Conservation (phyloP, 192 early-diverging fungal genomes). For the Linnemannia exigua region DNA sequence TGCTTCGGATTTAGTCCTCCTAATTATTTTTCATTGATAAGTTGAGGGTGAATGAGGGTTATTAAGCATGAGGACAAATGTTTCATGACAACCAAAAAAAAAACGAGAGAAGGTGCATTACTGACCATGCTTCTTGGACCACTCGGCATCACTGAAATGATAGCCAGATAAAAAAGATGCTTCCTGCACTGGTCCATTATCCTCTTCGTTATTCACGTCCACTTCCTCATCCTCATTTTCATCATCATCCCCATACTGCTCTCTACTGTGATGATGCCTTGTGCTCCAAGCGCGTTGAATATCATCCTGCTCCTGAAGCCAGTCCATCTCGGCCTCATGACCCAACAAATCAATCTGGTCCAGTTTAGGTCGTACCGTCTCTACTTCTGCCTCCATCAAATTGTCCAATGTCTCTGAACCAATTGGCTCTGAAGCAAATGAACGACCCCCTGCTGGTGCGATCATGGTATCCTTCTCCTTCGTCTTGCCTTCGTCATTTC, state of each 20-base stretch:
- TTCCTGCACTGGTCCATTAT: neutral
- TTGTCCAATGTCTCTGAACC: neutral
- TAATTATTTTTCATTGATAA: neutral
- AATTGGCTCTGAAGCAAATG: neutral
- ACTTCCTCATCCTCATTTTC: neutral
- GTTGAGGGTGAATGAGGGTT: too few species aligned
- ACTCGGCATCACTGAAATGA: conserved; percentile 6
- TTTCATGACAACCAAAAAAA: too few species aligned
- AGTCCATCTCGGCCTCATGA: conserved; percentile 37
- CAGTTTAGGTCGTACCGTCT: neutral
- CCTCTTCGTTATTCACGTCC: neutral
- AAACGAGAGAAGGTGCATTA: too few species aligned
- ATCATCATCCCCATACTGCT: neutral
- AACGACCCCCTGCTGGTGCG: neutral
- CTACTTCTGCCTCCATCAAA: neutral
- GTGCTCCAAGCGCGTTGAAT: neutral
- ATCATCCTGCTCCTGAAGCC: conserved; percentile 38
- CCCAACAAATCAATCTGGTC: conserved; percentile 43
- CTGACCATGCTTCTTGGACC: conserved; percentile 36
- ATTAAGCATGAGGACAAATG: too few species aligned
- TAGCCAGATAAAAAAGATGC: neutral
- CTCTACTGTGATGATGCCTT: conserved; percentile 7
- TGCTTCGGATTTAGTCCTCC: conserved; percentile 45
- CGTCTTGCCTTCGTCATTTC: neutral
- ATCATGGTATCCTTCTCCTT: neutral